These are phyloP conservation scores for Silene noctiflora DNA, from an alignment of 179 eudicot genomes.

Conservation along the genomic window DNA sequence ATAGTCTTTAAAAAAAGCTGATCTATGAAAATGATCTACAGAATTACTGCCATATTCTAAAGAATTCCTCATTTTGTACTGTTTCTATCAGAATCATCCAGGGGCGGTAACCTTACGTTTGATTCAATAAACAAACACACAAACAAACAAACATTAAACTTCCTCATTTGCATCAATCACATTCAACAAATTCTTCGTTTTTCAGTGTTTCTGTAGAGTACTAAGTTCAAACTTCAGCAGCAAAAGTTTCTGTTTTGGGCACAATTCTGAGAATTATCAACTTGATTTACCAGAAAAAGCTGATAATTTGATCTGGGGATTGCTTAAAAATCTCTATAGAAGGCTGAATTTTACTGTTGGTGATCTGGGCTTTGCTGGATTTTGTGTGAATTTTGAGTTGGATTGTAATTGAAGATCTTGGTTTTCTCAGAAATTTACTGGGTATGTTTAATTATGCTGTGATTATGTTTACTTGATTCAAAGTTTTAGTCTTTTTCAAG, in stretches of 20 bases:
- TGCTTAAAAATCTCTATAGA: not conserved
- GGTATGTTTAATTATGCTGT: conserved; percentile 14
- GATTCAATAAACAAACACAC: not conserved
- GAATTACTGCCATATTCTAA: not conserved
- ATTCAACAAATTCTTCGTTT: not conserved
- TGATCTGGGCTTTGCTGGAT: conserved; percentile 26
- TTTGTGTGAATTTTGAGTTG: conserved; percentile 30
- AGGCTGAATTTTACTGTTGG: conserved; percentile 12
- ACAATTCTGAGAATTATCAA: not conserved
- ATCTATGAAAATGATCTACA: not conserved
- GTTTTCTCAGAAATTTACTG: conserved; percentile 24
- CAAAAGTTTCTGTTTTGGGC: not conserved
- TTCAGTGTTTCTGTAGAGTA: not conserved
- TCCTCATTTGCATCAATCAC: not conserved
- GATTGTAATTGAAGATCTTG: conserved; percentile 32
- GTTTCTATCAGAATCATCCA: not conserved
- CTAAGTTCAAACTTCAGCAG: not conserved
- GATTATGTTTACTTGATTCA: conserved; percentile 8
- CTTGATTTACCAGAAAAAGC: conserved; percentile 13
- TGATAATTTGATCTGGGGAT: conserved; percentile 22
- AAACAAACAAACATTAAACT: too few relatives aligned
- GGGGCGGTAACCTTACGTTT: not conserved
- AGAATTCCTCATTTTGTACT: not conserved
- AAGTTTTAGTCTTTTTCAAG: not conserved
- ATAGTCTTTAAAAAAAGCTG: not conserved